Evolutionary conservation across 2,329 filamentous ascomycete genomes (phyloP), one percentile per base, ranked within the genome.

Genomic region (Exophiala oligosperma): DNA sequence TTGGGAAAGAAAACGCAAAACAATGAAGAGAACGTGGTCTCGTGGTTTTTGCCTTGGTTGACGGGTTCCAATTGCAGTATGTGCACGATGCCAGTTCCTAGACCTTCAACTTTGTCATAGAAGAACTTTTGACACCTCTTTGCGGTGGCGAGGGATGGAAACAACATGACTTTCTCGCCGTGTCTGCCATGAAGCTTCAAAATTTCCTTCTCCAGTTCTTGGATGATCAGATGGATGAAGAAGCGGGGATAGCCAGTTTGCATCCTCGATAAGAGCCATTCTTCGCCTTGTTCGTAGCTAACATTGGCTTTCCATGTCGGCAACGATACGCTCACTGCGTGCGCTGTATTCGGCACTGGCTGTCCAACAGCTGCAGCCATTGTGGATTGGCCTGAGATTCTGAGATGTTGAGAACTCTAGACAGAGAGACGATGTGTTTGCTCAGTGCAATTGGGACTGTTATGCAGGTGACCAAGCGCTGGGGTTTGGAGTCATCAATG

Each of bases 241-340:
- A 97, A 99, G 54, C 92, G 84, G 60, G 94, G 94, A 74, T 99
- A 99, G 37, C 94, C 94, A 46, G 90, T 95, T 64, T 84, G 82
- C 92, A 99, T 89, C 70, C 87, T 88, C 62, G 82, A 83, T 17
- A 94, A 64, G n/a, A 99, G 90, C 88, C 91, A 94, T 56, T 87
- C 79, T 71, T 95, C 83, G 51, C 92, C 93, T 74, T 99, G 92
- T 73, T 99, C 94, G 70, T 99, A 99, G 41, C 86, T 93, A 40
- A 99, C 81, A 69, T 96, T 97, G 64, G 92, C 81, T 65, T 81
- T 82, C 94, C 94, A 99, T 76, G 92, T 95, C 40, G 94, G 94
- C 26, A 99, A 79, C 14, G 94, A 97, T 43, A 97, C 93, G 73
- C 93, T 97, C 64, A 97, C 91, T 64, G 93, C 94, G 79, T 93